Evolutionary conservation across 1,139 yeast species (phyloP).

Genomic region (Pichia sp.): DNA sequence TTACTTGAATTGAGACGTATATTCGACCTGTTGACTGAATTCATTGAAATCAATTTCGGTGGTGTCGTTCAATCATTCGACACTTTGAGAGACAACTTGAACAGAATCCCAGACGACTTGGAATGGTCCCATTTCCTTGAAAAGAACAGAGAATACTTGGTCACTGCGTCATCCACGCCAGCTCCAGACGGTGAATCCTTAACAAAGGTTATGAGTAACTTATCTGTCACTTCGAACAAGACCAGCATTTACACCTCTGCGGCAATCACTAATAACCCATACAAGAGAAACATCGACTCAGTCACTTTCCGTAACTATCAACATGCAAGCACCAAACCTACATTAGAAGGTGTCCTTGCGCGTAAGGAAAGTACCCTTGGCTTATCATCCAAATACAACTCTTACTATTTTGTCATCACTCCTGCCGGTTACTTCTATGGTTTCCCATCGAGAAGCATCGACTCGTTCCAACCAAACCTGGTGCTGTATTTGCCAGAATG

Average conservation of each 20-base stretch:
- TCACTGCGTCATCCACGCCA: slow-evolving; percentile 23
- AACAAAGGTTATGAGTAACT: slow-evolving; percentile 4
- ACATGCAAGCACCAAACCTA: slow-evolving; percentile 41
- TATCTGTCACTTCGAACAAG: slow-evolving; percentile 7
- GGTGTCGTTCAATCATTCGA: slow-evolving; percentile 31
- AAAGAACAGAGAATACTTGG: slow-evolving; percentile 33
- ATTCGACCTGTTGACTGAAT: slow-evolving; percentile 32
- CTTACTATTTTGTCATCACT: slow-evolving; percentile 47
- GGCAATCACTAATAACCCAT: slow-evolving; percentile 25
- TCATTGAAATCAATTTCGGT: slow-evolving; percentile 32
- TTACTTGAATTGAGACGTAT: slow-evolving; percentile 42
- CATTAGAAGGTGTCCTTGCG: slow-evolving; percentile 45
- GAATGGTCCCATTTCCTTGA: slow-evolving; percentile 46
- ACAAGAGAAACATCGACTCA: slow-evolving; percentile 37
- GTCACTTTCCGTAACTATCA: slow-evolving; percentile 39
- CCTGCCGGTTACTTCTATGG: slow-evolving; percentile 44
- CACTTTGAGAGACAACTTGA: slow-evolving; percentile 34
- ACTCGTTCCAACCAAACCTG: slow-evolving; percentile 41
- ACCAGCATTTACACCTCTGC: slow-evolving; percentile 10
- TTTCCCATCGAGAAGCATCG: slow-evolving; percentile 43
- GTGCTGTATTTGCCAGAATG: slow-evolving; percentile 48
- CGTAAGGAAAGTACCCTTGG: slow-evolving; percentile 42
- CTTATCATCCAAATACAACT: slow-evolving; percentile 37
- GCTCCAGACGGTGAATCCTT: neutral
- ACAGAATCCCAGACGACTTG: slow-evolving; percentile 34